Conservation (phyloP, 495 filamentous ascomycete species). For the Penicillium fimorum region DNA sequence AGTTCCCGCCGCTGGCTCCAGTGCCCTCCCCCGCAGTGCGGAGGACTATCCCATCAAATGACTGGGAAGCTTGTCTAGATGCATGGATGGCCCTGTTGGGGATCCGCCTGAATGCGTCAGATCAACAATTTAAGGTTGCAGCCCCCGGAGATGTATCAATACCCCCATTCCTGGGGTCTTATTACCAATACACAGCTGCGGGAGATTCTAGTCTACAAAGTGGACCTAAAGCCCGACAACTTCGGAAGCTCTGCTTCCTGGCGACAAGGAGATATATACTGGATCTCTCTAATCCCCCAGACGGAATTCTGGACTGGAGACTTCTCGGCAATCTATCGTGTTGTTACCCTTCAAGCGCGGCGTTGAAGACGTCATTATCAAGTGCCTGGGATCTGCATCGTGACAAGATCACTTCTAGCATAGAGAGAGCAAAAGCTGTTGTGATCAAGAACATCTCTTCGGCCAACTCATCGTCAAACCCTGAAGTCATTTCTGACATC, state of each 20-base stretch:
- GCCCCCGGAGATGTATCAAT: constrained; percentile 56
- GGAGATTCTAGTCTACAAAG: constrained; percentile 39
- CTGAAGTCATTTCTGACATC: constrained; percentile 34
- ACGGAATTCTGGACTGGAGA: constrained; percentile 37
- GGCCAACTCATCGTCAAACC: constrained; percentile 36
- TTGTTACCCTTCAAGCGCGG: constrained; percentile 39
- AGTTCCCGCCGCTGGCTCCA: constrained; percentile 67
- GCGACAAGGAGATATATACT: constrained; percentile 50
- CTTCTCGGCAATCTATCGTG: constrained; percentile 39
- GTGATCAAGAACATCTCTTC: constrained; percentile 49
- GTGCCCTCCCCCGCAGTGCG: constrained; percentile 70
- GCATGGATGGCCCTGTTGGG: constrained; percentile 69
- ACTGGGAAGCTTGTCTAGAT: constrained; percentile 77
- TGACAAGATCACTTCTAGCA: constrained; percentile 34
- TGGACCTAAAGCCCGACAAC: constrained; percentile 47
- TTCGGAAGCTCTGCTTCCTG: constrained; percentile 63
- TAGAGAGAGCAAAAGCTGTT: constrained; percentile 47
- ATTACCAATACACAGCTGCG: constrained; percentile 51
- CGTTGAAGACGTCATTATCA: constrained; percentile 46
- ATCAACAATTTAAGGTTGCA: constrained; percentile 48
- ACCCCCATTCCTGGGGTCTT: constrained; percentile 59
- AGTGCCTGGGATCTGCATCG: constrained; percentile 39
- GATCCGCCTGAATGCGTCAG: constrained; percentile 58
- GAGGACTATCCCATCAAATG: constrained; percentile 59
- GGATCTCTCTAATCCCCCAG: constrained; percentile 21